These are phyloP conservation scores for Globisporangium sylvaticum DNA, from an alignment of 352 stramenopile species.

Conservation along the genomic window DNA sequence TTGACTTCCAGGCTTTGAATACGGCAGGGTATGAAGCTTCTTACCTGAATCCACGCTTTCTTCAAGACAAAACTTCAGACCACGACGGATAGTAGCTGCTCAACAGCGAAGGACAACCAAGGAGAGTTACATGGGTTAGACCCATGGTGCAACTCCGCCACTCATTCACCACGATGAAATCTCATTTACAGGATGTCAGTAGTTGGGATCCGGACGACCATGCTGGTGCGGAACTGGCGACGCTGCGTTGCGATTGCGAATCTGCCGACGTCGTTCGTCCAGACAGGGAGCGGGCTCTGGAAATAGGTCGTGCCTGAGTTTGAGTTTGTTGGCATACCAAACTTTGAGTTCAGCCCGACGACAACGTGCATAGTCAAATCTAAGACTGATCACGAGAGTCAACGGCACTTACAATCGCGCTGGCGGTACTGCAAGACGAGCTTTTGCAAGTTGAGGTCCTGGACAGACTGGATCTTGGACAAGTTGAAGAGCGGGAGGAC, in stretches of 20 bases:
- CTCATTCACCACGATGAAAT: no score
- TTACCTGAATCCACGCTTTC: constrained; percentile 65
- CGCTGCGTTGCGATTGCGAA: neutral
- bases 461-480: constrained; percentile 24
- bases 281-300: constrained; percentile 34
- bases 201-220: constrained; percentile 42
- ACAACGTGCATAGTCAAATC: neutral
- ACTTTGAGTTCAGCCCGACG: neutral
- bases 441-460: constrained; percentile 35
- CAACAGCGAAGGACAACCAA: neutral
- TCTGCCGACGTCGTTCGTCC: constrained; percentile 27
- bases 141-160: no score
- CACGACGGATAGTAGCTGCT: constrained; percentile 52
- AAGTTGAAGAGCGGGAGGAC: constrained; percentile 39
- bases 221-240: constrained; percentile 30
- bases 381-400: neutral
- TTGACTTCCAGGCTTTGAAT: neutral
- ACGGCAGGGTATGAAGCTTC: neutral
- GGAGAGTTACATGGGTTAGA: neutral
- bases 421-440: constrained; percentile 35
- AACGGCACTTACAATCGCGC: constrained; percentile 39
- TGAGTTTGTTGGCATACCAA: neutral
- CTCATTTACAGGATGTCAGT: constrained; percentile 29
- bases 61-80: constrained; percentile 57
- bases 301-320: constrained; percentile 37